These are phyloP conservation scores for Imleria badia DNA, from an alignment of 768 basidiomycete species.

Conservation along the genomic window DNA sequence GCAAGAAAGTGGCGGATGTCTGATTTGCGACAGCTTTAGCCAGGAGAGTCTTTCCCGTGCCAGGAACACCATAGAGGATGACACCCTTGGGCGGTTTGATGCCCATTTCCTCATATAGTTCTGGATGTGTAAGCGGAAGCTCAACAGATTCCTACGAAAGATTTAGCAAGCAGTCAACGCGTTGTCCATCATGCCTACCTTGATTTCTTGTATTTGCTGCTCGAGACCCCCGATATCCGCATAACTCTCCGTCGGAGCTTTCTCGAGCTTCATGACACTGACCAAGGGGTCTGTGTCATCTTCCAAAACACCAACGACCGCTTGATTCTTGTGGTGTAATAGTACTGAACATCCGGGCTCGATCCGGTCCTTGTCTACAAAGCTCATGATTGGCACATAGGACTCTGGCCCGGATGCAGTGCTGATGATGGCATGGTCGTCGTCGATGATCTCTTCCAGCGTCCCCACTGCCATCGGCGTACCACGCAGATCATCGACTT, in stretches of 20 bases:
- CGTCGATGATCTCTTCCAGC: slow-evolving; percentile 96
- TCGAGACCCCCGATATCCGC: slow-evolving; percentile 98
- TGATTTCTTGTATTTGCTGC: slow-evolving; percentile 97
- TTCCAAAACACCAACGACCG: slow-evolving; percentile 92
- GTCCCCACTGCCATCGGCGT: slow-evolving; percentile 98
- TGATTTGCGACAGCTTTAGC: slow-evolving; percentile 98
- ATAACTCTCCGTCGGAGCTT: slow-evolving; percentile 98
- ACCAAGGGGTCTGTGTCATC: slow-evolving; percentile 97
- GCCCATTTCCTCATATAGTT: slow-evolving; percentile 99
- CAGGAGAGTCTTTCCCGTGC: slow-evolving; percentile 96
- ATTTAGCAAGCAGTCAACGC: not conserved
- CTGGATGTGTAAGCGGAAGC: slow-evolving; percentile 94
- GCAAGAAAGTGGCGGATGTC: slow-evolving; percentile 96
- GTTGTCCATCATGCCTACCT: slow-evolving; percentile 48
- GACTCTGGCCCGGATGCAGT: slow-evolving; percentile 93
- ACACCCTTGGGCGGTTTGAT: slow-evolving; percentile 99
- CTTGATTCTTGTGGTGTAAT: slow-evolving; percentile 93
- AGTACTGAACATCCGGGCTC: slow-evolving; percentile 96
- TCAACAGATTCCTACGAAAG: slow-evolving; percentile 87
- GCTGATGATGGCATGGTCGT: slow-evolving; percentile 98
- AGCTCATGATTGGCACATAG: slow-evolving; percentile 96
- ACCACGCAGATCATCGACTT: slow-evolving; percentile 92
- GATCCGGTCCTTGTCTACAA: slow-evolving; percentile 96
- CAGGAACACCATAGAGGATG: slow-evolving; percentile 97
- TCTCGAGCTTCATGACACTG: slow-evolving; percentile 98